These are phyloP conservation scores for Yarrowia yakushimensis DNA, from an alignment of 805 yeast species.

Conservation along the genomic window DNA sequence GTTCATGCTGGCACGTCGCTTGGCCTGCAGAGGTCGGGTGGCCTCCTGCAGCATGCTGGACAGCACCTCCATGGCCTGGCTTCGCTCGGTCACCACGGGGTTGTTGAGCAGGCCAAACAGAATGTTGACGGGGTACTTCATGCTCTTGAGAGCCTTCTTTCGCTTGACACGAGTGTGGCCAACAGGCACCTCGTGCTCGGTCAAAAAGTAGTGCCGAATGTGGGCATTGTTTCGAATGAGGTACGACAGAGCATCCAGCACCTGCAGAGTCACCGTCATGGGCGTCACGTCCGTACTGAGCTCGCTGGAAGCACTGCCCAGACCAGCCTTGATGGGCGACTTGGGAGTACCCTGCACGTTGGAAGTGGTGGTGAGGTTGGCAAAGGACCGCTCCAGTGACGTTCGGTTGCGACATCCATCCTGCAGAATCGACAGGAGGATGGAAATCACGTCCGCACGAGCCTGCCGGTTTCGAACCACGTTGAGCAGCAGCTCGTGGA, in stretches of 20 bases:
- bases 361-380: slow-evolving; percentile 46
- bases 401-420: slow-evolving; percentile 68
- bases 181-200: slow-evolving; percentile 61
- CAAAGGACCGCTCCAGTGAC: slow-evolving; percentile 59
- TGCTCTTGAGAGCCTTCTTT: slow-evolving; percentile 37
- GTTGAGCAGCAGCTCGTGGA: slow-evolving; percentile 62
- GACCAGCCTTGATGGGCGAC: slow-evolving; percentile 27
- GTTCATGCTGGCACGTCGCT: slow-evolving; percentile 44
- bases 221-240: slow-evolving; percentile 64
- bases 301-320: slow-evolving; percentile 15
- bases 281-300: slow-evolving; percentile 44
- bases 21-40: slow-evolving; percentile 59
- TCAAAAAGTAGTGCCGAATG: slow-evolving; percentile 68
- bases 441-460: slow-evolving; percentile 66
- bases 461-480: slow-evolving; percentile 76
- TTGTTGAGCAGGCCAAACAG: slow-evolving; percentile 61
- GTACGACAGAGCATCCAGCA: slow-evolving; percentile 68
- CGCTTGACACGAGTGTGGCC: slow-evolving; percentile 38
- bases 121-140: slow-evolving; percentile 64
- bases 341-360: slow-evolving; percentile 28
- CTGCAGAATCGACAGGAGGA: slow-evolving; percentile 62
- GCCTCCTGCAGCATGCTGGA: slow-evolving; percentile 73
- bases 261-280: slow-evolving; percentile 67
- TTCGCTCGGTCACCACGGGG: slow-evolving; percentile 64
- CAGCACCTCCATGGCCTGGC: slow-evolving; percentile 68